Conservation (phyloP, 139 green algal species). For the Tetraselmis chui region DNA sequence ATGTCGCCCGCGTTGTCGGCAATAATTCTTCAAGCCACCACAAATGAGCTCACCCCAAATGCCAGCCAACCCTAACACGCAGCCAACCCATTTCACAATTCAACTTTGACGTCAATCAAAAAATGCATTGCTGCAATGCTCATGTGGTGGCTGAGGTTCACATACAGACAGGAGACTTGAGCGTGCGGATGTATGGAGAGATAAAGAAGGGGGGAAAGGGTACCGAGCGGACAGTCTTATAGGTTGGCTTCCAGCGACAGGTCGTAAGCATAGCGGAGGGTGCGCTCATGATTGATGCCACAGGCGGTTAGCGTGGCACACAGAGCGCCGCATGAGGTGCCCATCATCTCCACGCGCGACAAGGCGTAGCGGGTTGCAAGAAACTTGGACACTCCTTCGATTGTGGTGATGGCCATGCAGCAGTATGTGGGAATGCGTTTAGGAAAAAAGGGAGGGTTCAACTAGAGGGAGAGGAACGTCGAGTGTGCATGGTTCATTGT, state of each 20-base stretch:
- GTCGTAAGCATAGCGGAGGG: slow-evolving; percentile 28
- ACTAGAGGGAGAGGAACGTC: too few species aligned
- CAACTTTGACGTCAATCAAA: too few species aligned
- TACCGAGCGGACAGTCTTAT: slow-evolving; percentile 29
- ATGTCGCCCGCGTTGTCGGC: slow-evolving; percentile 43
- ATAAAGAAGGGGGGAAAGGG: not conserved
- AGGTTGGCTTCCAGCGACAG: slow-evolving; percentile 35
- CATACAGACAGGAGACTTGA: not conserved
- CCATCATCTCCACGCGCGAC: slow-evolving; percentile 9
- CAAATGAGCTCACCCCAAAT: slow-evolving; percentile 62
- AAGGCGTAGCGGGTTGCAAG: slow-evolving; percentile 20
- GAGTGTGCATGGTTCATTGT: too few species aligned
- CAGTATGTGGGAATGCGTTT: too few species aligned
- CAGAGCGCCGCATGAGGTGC: slow-evolving; percentile 22
- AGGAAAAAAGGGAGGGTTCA: too few species aligned
- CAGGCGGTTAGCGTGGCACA: slow-evolving; percentile 24
- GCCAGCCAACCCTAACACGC: slow-evolving; percentile 34
- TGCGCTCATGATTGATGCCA: slow-evolving; percentile 11
- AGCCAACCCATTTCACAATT: not conserved
- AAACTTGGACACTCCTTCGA: slow-evolving; percentile 25
- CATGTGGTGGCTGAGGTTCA: too few species aligned
- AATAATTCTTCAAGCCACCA: slow-evolving; percentile 65
- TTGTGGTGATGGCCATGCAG: not conserved
- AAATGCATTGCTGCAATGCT: too few species aligned
- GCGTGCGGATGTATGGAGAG: too few species aligned